A percentile compares a stretch with the other conserved stretches of the same genome.
Conservation (phyloP, 306 rosid genomes). For the Astragalus glycyphyllos region DNA sequence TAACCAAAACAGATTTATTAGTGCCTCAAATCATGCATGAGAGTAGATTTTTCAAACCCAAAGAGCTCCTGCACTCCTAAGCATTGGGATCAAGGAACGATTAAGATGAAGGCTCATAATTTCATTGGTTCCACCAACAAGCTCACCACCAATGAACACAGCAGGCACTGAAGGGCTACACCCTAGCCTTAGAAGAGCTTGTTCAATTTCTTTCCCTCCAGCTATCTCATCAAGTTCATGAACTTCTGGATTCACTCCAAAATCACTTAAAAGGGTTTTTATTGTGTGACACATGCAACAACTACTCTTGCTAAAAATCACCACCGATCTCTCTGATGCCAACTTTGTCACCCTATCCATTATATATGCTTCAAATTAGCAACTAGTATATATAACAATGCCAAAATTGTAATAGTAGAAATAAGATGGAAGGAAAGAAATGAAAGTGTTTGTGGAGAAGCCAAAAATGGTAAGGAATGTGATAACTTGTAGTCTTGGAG, state of each 20-base stretch:
- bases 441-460: too few species aligned
- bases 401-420: slow-evolving; percentile 5
- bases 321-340: slow-evolving; percentile 86
- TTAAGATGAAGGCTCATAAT: slow-evolving; percentile 91
- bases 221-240: slow-evolving; percentile 79
- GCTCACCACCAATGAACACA: slow-evolving; percentile 84
- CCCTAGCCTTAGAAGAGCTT: slow-evolving; percentile 78
- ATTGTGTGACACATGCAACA: slow-evolving; percentile 91
- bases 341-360: slow-evolving; percentile 80
- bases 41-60: slow-evolving; percentile 62
- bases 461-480: too few species aligned
- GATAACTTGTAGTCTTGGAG: too few species aligned
- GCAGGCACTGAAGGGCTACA: slow-evolving; percentile 86
- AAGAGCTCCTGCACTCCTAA: slow-evolving; percentile 73
- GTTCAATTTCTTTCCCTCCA: slow-evolving; percentile 85
- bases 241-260: slow-evolving; percentile 85
- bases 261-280: slow-evolving; percentile 71
- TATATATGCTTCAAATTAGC: not conserved
- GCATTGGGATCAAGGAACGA: slow-evolving; percentile 86
- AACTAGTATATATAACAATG: not conserved
- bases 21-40: not conserved
- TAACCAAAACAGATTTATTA: slow-evolving; percentile 31
- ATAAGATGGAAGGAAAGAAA: not conserved
- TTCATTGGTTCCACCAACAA: slow-evolving; percentile 88
- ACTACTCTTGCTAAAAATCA: slow-evolving; percentile 85